Evolutionary conservation across 305 asterid species (phyloP).

Genomic region (Petunia hybrid): DNA sequence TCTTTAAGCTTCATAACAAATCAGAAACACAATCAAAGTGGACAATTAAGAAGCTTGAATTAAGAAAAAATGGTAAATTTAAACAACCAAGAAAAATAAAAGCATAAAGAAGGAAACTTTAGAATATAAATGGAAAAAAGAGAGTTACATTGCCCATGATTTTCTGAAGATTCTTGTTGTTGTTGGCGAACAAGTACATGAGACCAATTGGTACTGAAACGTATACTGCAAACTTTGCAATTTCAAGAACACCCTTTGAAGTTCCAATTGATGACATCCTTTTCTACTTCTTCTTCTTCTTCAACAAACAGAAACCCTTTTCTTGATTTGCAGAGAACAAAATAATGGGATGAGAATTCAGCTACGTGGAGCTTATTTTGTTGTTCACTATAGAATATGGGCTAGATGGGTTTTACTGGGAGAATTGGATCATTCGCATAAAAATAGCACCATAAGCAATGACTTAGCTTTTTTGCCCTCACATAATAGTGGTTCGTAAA

Average conservation of each 20-base stretch:
- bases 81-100: conserved; percentile 5
- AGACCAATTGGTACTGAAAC: conserved; percentile 86
- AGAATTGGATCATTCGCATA: too few relatives aligned
- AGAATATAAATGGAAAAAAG: background rate
- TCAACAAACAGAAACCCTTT: background rate
- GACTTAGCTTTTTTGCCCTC: too few relatives aligned
- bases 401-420: background rate
- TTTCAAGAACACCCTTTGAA: conserved; percentile 84
- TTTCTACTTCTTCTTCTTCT: background rate
- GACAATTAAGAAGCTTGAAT: background rate
- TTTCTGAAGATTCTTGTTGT: conserved; percentile 77
- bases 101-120: background rate
- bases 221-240: conserved; percentile 83
- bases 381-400: background rate
- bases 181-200: conserved; percentile 91
- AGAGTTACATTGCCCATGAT: conserved; percentile 79
- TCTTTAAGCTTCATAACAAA: background rate
- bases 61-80: background rate
- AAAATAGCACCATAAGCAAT: too few relatives aligned
- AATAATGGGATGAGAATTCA: conserved; percentile 12
- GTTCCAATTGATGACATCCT: conserved; percentile 84
- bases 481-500: too few relatives aligned
- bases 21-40: background rate
- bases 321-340: background rate
- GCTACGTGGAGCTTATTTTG: background rate